phyloP scores from a whole-genome alignment of 2,329 filamentous ascomycete species.

The Trichoderma guizhouense region DNA sequence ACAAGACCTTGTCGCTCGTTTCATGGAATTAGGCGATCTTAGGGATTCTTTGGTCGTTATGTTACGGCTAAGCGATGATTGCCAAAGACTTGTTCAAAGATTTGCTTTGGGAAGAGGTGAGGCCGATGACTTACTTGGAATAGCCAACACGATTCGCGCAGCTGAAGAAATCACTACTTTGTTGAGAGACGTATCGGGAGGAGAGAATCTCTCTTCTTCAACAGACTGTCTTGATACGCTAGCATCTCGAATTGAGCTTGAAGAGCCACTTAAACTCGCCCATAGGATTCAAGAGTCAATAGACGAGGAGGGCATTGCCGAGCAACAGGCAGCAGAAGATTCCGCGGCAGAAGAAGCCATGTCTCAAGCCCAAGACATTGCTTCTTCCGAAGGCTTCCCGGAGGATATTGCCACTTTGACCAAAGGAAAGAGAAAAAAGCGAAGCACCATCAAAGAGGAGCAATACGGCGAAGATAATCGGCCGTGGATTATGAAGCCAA shows the following conservation, averaged over 20 bases:
- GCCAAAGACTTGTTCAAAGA: slow-evolving; percentile 85
- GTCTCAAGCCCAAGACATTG: slow-evolving; percentile 68
- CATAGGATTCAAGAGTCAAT: slow-evolving; percentile 71
- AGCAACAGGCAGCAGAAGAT: slow-evolving; percentile 74
- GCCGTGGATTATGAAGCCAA: slow-evolving; percentile 63
- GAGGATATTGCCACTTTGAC: slow-evolving; percentile 54
- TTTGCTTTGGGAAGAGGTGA: slow-evolving; percentile 92
- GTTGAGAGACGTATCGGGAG: slow-evolving; percentile 31
- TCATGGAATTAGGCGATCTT: slow-evolving; percentile 64
- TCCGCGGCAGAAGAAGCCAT: slow-evolving; percentile 68
- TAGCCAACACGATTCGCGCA: slow-evolving; percentile 76
- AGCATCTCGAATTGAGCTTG: slow-evolving; percentile 59
- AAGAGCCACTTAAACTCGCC: slow-evolving; percentile 66
- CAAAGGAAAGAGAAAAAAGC: slow-evolving; percentile 48
- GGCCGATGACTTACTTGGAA: slow-evolving; percentile 79
- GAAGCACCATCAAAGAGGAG: slow-evolving; percentile 52
- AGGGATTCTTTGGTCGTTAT: slow-evolving; percentile 67
- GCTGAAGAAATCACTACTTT: slow-evolving; percentile 62
- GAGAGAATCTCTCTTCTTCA: slow-evolving; percentile 18
- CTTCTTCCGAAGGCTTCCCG: slow-evolving; percentile 61
- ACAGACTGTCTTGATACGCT: slow-evolving; percentile 43
- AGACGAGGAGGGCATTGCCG: slow-evolving; percentile 85
- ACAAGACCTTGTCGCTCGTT: slow-evolving; percentile 75
- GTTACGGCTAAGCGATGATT: slow-evolving; percentile 75
- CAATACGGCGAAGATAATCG: slow-evolving; percentile 59